Percentiles rank a stretch among this genome's conserved stretches.
Conservation (phyloP, 306 rosid species). For the Vigna reflexopilosa region DNA sequence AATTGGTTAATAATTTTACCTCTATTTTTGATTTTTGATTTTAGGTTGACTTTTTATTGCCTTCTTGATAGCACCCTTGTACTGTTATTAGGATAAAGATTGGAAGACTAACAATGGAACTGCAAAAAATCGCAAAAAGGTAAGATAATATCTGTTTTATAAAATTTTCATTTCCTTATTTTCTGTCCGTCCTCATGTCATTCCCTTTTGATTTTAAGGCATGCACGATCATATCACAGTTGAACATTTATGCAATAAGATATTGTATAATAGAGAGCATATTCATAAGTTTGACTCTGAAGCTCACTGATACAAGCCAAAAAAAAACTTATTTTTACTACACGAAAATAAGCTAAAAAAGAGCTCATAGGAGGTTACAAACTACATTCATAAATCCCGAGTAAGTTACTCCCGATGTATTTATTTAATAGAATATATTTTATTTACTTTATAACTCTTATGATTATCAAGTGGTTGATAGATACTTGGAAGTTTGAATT, state of each 20-base stretch:
- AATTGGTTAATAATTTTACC: conserved; percentile 63
- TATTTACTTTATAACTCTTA: not conserved
- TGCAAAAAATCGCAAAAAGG: conserved; percentile 69
- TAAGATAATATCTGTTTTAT: conserved; percentile 39
- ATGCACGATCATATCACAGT: conserved; percentile 2
- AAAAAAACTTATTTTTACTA: not conserved
- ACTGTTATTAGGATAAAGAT: conserved; percentile 63
- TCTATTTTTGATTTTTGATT: conserved; percentile 29
- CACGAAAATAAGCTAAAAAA: not conserved
- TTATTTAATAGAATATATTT: not conserved
- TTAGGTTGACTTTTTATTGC: not conserved
- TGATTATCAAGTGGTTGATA: conserved; percentile 8
- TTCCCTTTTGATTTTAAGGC: conserved; percentile 6
- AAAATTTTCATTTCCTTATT: conserved; percentile 17
- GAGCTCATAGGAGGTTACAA: not conserved
- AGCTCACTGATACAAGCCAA: not conserved
- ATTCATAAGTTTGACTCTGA: conserved; percentile 2
- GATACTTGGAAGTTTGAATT: conserved; percentile 19
- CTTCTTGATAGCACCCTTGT: conserved; percentile 39
- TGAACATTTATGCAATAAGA: not conserved
- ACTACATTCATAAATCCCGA: not conserved
- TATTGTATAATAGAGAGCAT: not conserved
- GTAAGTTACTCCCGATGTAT: not conserved
- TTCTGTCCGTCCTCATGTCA: conserved; percentile 17
- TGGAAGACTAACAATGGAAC: conserved; percentile 60